phyloP scores from a whole-genome alignment of 257 asterid species.

The Solanum sejunctum region DNA sequence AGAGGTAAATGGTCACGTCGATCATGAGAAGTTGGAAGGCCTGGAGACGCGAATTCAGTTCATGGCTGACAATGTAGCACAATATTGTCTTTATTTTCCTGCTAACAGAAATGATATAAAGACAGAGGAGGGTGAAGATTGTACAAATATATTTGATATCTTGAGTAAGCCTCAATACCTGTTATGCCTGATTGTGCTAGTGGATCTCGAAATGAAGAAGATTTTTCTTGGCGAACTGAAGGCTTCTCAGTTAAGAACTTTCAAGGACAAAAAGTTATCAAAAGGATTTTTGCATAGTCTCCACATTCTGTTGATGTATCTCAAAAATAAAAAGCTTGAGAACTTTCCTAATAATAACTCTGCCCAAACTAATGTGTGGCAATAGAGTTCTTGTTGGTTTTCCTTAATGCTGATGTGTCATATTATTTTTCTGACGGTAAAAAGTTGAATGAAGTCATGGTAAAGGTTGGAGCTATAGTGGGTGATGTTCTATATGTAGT shows the following conservation, averaged over 20 bases:
- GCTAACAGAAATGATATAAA: no score
- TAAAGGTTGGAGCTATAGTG: not conserved
- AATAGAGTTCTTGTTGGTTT: not conserved
- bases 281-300: not conserved
- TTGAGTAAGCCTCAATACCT: not conserved
- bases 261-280: not conserved
- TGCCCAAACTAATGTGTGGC: not conserved
- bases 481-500: not conserved
- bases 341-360: not conserved
- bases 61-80: not conserved
- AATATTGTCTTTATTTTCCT: not conserved
- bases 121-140: no score
- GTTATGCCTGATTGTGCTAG: not conserved
- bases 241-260: not conserved
- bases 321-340: not conserved
- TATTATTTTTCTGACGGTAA: not conserved
- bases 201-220: not conserved
- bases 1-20: not conserved
- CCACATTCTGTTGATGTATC: not conserved
- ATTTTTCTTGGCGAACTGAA: not conserved
- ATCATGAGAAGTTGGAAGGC: not conserved
- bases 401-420: not conserved
- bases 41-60: not conserved
- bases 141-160: not conserved
- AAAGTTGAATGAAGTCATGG: not conserved